phyloP scores from a whole-genome alignment of 768 basidiomycete species.

The Candolleomyces eurysporus region DNA sequence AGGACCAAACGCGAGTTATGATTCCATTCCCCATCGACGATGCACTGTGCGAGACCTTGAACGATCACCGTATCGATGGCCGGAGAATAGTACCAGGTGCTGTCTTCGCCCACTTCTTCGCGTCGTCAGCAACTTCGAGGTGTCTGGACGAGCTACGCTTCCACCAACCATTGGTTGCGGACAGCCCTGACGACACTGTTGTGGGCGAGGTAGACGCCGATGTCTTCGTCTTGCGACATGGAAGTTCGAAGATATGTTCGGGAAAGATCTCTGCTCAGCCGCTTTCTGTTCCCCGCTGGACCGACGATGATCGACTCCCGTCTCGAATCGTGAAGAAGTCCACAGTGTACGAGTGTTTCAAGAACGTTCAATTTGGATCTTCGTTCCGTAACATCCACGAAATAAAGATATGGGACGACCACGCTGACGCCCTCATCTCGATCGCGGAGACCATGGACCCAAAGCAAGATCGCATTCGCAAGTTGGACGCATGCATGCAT shows the following conservation, averaged over 20 bases:
- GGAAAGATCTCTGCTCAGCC: constrained; percentile 18
- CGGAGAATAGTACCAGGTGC: constrained; percentile 32
- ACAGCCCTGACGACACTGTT: constrained; percentile 21
- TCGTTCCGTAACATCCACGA: constrained; percentile 29
- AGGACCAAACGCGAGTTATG: not conserved
- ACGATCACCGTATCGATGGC: constrained; percentile 34
- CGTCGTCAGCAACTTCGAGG: constrained; percentile 15
- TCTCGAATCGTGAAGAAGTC: constrained; percentile 24
- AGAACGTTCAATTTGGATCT: constrained; percentile 32
- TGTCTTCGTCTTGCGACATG: not conserved
- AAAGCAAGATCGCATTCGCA: constrained; percentile 29
- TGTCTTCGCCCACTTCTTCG: constrained; percentile 32
- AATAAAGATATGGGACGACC: constrained; percentile 27
- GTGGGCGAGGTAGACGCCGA: constrained; percentile 21
- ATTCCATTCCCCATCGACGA: constrained; percentile 25
- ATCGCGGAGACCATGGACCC: constrained; percentile 19
- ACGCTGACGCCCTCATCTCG: constrained; percentile 26
- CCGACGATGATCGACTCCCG: constrained; percentile 20
- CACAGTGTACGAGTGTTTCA: constrained; percentile 28
- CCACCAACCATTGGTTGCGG: constrained; percentile 28
- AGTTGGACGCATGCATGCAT: constrained; percentile 34
- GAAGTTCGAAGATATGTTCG: constrained; percentile 26
- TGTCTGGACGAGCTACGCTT: constrained; percentile 27
- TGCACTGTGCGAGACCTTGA: constrained; percentile 24
- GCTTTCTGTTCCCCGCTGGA: constrained; percentile 12